Evolutionary conservation across 164 flowering plant species (phyloP).

Genomic region (Vitis rupestris): DNA sequence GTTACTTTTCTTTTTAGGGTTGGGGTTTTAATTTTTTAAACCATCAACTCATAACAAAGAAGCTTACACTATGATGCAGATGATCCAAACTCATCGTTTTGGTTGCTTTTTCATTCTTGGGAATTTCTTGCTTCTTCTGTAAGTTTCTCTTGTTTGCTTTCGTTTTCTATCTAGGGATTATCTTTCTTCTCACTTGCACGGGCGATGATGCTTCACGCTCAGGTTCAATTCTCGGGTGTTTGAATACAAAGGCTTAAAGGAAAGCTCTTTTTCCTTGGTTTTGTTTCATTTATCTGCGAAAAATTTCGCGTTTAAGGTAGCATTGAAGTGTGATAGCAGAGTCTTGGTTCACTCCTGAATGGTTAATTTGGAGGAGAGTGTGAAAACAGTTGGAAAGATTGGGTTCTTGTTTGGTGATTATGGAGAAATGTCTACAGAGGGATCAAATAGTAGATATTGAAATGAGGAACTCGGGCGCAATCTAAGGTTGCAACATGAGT

Average conservation of each 20-base stretch:
- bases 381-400: neutral
- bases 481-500: constrained; percentile 54
- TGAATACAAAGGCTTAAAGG: too few species aligned
- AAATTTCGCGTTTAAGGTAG: neutral
- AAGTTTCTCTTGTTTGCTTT: constrained; percentile 14
- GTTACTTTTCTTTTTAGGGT: too few species aligned
- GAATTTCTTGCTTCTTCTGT: constrained; percentile 7
- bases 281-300: too few species aligned
- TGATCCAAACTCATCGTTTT: too few species aligned
- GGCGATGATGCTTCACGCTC: constrained; percentile 1
- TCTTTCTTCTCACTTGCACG: neutral
- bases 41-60: too few species aligned
- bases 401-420: constrained; percentile 12
- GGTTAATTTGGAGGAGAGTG: constrained; percentile 10
- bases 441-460: neutral
- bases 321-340: neutral
- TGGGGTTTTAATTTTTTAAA: too few species aligned
- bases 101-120: constrained; percentile 3
- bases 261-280: too few species aligned
- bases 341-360: constrained; percentile 4
- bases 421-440: too few species aligned
- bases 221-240: too few species aligned
- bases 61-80: too few species aligned
- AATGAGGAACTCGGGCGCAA: constrained; percentile 34
- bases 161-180: constrained; percentile 3